phyloP scores from a whole-genome alignment of 2,329 filamentous ascomycete species.

The Verticillium dahliae region DNA sequence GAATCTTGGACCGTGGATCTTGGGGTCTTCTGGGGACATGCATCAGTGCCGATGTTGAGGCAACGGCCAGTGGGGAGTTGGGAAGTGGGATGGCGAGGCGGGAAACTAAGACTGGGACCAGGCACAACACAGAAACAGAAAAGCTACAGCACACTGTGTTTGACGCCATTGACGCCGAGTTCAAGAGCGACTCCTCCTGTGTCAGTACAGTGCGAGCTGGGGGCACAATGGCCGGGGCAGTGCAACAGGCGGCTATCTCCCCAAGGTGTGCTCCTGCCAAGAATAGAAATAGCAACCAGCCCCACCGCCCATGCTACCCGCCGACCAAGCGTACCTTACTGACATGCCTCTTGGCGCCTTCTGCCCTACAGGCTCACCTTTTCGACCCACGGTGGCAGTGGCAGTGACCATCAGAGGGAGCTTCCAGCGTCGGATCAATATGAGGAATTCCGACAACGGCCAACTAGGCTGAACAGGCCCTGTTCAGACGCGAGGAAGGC shows the following conservation, averaged over 20 bases:
- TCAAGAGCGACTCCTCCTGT: neutral
- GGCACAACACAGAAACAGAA: too few relatives aligned
- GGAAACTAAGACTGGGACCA: too few relatives aligned
- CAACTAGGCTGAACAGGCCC: neutral
- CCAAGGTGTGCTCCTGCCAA: neutral
- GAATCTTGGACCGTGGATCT: neutral
- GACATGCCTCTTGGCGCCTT: neutral
- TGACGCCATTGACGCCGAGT: neutral
- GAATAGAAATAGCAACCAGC: neutral
- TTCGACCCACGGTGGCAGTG: neutral
- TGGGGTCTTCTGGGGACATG: too few relatives aligned
- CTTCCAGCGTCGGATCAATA: neutral
- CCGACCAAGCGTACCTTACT: too few relatives aligned
- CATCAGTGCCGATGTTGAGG: neutral
- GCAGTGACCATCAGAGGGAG: neutral
- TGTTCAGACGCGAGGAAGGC: too few relatives aligned
- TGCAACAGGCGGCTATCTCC: neutral
- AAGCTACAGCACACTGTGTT: neutral
- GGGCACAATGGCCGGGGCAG: neutral
- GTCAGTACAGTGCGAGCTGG: neutral
- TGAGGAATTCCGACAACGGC: neutral
- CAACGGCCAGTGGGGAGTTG: neutral
- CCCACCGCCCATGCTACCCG: neutral
- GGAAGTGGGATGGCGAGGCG: neutral
- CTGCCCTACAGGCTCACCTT: too few relatives aligned